These are phyloP conservation scores for Lichtheimia ornata DNA, from an alignment of 371 early-diverging fungal genomes.

Conservation along the genomic window DNA sequence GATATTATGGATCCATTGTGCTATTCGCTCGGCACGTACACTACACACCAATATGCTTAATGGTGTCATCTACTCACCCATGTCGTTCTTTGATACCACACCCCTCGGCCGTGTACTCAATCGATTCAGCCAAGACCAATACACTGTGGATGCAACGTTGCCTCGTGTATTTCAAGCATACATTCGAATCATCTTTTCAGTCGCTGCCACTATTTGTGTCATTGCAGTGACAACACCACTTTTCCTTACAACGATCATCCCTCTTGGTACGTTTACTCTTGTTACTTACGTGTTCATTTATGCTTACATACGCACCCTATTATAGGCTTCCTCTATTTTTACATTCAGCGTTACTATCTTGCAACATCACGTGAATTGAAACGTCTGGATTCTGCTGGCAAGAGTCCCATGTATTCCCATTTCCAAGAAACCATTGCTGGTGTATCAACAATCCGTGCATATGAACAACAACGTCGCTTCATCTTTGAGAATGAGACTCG, in stretches of 20 bases:
- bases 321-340: slow-evolving; percentile 56
- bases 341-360: slow-evolving; percentile 73
- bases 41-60: slow-evolving; percentile 64
- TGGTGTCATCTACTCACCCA: slow-evolving; percentile 71
- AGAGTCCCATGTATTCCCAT: slow-evolving; percentile 84
- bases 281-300: not conserved
- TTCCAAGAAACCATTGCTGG: slow-evolving; percentile 82
- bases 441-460: slow-evolving; percentile 83
- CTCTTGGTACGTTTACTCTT: slow-evolving; percentile 35
- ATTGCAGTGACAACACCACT: slow-evolving; percentile 65
- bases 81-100: slow-evolving; percentile 87
- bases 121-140: slow-evolving; percentile 88
- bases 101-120: slow-evolving; percentile 87
- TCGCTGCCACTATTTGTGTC: slow-evolving; percentile 59
- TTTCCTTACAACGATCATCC: slow-evolving; percentile 59
- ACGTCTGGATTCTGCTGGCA: slow-evolving; percentile 77
- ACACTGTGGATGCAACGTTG: slow-evolving; percentile 78
- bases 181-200: slow-evolving; percentile 48
- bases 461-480: slow-evolving; percentile 74
- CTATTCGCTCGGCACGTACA: slow-evolving; percentile 70
- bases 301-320: not conserved
- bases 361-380: slow-evolving; percentile 77
- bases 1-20: slow-evolving; percentile 82
- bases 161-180: slow-evolving; percentile 68
- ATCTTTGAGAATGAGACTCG: slow-evolving; percentile 68